Evolutionary conservation across 352 stramenopile species (phyloP), one percentile per base, ranked within the genome.

Genomic region (Pythium brachiatum): DNA sequence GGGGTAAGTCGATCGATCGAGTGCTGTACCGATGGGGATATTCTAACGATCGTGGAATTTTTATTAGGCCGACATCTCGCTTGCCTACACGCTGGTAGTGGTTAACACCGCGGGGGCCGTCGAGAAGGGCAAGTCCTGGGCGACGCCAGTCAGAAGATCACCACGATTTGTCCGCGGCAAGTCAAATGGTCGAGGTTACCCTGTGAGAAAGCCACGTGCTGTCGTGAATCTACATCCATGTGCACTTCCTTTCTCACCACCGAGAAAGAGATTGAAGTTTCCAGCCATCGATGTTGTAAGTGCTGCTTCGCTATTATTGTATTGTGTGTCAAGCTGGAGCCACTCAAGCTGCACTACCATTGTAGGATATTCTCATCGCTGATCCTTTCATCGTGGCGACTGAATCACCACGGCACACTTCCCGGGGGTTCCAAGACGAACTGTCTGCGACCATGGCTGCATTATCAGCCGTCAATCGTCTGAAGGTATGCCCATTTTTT

Each of bases 401-500:
- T 15, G 62, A 69, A 36, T 55, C 52, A 12, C 47, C 69, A 53
- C 25, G 59, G 12, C 34, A 66, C 7, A 29, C 34, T 59, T 55
- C 62, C 44, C 54, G 72, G 25, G 71, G 79, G 31, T 83, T 76
- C 26, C 65, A 64, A 31, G 80, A 88, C 57, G 76, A 86, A 36
- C 66, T 89, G n/a, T 74, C 76, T 1, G 69, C 73, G 48, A 68
- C 80, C 50, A 65, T 89, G 20, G 69, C 70, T 7, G 36, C 38
- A 23, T 79, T 89, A 34, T 66, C 71, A 20, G 67, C 68, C 21
- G 66, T 88, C 52, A 66, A 72, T 18, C 60, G 58, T 0, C 74
- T 90, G 57, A 61, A 79, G 36, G 80, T 89, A 36, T 21, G 26
- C 20, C 13, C n/a, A n/a, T n/a, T n/a, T n/a, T n/a, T n/a, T n/a